Percentiles rank a stretch among this genome's conserved stretches.
Evolutionary conservation across 257 asterid species (phyloP).

Genomic region (Solanum phureja): DNA sequence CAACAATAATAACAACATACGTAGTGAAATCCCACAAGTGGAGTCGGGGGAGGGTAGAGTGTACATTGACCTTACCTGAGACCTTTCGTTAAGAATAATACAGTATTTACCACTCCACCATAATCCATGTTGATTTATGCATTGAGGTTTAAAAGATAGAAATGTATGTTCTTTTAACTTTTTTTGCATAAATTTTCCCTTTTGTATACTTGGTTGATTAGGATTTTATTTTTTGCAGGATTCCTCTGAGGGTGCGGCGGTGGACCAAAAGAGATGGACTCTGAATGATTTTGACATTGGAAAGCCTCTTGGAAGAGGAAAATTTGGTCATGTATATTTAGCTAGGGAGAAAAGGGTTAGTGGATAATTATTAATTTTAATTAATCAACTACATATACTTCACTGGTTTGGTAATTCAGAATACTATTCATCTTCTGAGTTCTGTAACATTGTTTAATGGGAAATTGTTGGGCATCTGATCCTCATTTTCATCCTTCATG

Average conservation of each 20-base stretch:
- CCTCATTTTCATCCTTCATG: not conserved
- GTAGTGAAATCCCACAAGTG: not conserved
- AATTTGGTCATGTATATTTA: conserved; percentile 84
- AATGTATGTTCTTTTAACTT: not conserved
- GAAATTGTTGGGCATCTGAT: not conserved
- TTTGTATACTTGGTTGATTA: not conserved
- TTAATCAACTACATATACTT: not conserved
- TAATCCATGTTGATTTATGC: not conserved
- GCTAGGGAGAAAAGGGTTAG: conserved; percentile 80
- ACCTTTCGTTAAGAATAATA: not conserved
- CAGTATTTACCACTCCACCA: not conserved
- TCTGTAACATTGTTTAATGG: not conserved
- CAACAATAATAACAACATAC: not conserved
- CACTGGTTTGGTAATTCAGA: not conserved
- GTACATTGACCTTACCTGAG: not conserved
- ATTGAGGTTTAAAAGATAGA: not conserved
- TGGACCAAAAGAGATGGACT: conserved; percentile 64
- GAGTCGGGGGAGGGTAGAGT: not conserved
- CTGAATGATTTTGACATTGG: conserved; percentile 73
- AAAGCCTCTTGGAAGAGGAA: conserved; percentile 93
- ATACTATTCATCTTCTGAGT: not conserved
- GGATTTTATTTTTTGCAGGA: conserved; percentile 21
- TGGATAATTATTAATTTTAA: not conserved
- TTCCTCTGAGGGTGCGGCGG: conserved; percentile 37
- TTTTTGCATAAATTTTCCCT: not conserved